Evolutionary conservation across 352 stramenopile genomes (phyloP), one percentile per base, ranked within the genome.

Genomic region (Nothophytophthora sp.): DNA sequence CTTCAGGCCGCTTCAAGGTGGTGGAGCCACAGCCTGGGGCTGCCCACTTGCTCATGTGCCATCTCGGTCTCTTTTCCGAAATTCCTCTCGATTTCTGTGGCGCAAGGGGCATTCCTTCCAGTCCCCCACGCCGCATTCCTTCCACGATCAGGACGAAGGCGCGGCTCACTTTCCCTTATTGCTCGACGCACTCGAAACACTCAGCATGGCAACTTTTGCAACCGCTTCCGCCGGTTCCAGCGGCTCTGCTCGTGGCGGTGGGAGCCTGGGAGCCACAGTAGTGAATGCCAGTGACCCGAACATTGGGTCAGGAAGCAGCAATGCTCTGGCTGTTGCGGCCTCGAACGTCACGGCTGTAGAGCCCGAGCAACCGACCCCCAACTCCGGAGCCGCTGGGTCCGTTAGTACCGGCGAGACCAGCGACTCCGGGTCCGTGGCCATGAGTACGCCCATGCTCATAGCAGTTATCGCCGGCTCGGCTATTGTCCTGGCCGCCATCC

Each of bases 101-200:
- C 18, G 41, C 42, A 37, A 19, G 15, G 47, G 19, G 22, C 36
- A 39, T 45, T 22, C 23, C 30, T 30, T n/a, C n/a, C n/a, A n/a
- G n/a, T n/a, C n/a, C n/a, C n/a, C n/a, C n/a, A n/a, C n/a, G n/a
- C n/a, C n/a, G n/a, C n/a, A n/a, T n/a, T 16, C 19, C 34, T 39
- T 39, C 34, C 12, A 39, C n/a, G n/a, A n/a, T n/a, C n/a, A n/a
- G n/a, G n/a, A n/a, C n/a, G n/a, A n/a, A n/a, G n/a, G 18, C 30
- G 35, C 42, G 23, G 34, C 59, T 40, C 28, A 11, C 36, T 64
- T 60, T 67, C 60, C 30, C 43, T 47, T 52, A 52, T 61, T n/a
- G n/a, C n/a, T n/a, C n/a, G n/a, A n/a, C n/a, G n/a, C n/a, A n/a
- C n/a, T n/a, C n/a, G n/a, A n/a, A 38, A 20, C 23, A 51, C 30